These are phyloP conservation scores for Fusarium begoniae DNA, from an alignment of 2,329 filamentous ascomycete species.

Conservation along the genomic window DNA sequence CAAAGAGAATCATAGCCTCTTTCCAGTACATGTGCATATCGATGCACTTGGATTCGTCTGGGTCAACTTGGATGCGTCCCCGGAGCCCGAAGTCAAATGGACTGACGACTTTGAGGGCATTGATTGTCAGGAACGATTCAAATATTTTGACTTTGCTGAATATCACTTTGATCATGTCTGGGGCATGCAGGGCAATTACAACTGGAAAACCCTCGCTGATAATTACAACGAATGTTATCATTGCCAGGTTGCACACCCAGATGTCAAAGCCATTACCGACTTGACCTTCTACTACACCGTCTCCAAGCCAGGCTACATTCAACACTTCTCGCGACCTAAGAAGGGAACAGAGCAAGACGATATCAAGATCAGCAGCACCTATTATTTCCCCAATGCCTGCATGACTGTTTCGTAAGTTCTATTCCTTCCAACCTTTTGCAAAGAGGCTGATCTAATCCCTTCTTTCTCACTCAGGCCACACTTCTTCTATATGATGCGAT, in stretches of 20 bases:
- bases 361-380: slow-evolving; percentile 15
- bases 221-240: slow-evolving; percentile 66
- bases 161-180: slow-evolving; percentile 66
- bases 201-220: slow-evolving; percentile 68
- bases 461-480: background rate
- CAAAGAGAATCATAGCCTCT: slow-evolving; percentile 61
- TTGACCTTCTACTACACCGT: background rate
- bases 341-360: background rate
- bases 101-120: slow-evolving; percentile 58
- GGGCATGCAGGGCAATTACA: slow-evolving; percentile 64
- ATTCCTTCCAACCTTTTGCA: background rate
- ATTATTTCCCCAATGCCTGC: slow-evolving; percentile 29
- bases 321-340: slow-evolving; percentile 10
- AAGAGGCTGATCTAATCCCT: too few species aligned
- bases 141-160: slow-evolving; percentile 56
- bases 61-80: slow-evolving; percentile 61
- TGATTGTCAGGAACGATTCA: slow-evolving; percentile 57
- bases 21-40: slow-evolving; percentile 62
- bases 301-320: slow-evolving; percentile 26
- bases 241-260: slow-evolving; percentile 26
- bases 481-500: slow-evolving; percentile 32
- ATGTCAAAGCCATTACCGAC: slow-evolving; percentile 2
- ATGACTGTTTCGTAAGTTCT: slow-evolving; percentile 26
- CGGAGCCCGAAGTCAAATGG: slow-evolving; percentile 53
- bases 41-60: slow-evolving; percentile 64